Evolutionary conservation across 345 rosid genomes (phyloP).

Genomic region (Sisymbrium irio): DNA sequence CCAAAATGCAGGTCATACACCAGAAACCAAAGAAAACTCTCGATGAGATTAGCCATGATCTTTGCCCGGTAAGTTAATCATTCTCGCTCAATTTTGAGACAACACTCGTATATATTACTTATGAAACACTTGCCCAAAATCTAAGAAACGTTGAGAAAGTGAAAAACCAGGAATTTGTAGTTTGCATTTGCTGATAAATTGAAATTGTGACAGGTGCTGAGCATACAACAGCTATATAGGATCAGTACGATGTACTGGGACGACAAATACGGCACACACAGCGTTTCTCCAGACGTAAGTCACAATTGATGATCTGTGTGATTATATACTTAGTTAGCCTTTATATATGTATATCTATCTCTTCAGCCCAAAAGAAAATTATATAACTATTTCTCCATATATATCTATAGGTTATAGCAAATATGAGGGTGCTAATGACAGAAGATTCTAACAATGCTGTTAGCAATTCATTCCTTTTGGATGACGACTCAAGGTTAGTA

Average conservation of each 20-base stretch:
- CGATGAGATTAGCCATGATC: constrained; percentile 83
- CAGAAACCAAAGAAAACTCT: constrained; percentile 82
- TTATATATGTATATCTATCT: background rate
- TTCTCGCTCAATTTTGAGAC: background rate
- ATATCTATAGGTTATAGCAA: constrained; percentile 67
- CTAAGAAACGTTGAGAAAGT: background rate
- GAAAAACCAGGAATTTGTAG: background rate
- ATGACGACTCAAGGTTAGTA: constrained; percentile 89
- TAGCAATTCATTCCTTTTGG: constrained; percentile 87
- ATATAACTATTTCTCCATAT: too few relatives aligned
- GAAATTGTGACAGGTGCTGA: constrained; percentile 17
- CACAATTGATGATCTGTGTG: background rate
- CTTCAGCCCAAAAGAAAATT: too few relatives aligned
- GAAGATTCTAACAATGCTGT: constrained; percentile 95
- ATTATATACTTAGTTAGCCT: background rate
- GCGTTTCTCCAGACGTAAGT: constrained; percentile 85
- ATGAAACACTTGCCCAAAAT: too few relatives aligned
- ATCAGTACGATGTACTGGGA: constrained; percentile 91
- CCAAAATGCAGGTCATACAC: constrained; percentile 63
- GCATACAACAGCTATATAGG: constrained; percentile 25
- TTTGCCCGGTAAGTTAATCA: constrained; percentile 68
- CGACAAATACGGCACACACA: constrained; percentile 84
- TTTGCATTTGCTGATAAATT: background rate
- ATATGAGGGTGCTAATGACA: constrained; percentile 89
- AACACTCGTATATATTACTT: background rate